phyloP scores from a whole-genome alignment of 2,329 filamentous ascomycete genomes.

The Colletotrichum ledebouriae region DNA sequence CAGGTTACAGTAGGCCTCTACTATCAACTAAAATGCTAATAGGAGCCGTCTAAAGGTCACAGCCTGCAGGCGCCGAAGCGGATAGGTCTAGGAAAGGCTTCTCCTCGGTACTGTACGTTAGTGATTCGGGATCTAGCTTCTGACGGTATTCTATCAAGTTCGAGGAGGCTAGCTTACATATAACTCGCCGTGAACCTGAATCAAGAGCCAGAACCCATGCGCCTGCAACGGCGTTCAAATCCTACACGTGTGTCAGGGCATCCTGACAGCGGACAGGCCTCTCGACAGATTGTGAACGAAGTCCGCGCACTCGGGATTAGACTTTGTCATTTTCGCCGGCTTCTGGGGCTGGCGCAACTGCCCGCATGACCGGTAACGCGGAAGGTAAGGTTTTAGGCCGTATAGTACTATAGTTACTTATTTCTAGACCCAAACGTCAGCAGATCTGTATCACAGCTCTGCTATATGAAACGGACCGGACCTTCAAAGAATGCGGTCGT shows the following conservation, averaged over 20 bases:
- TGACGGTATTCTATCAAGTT: neutral
- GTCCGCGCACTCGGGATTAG: neutral
- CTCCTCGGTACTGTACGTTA: neutral
- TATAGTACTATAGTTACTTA: neutral
- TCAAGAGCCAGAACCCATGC: neutral
- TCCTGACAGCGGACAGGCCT: neutral
- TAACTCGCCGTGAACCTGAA: neutral
- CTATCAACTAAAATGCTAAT: constrained; percentile 11
- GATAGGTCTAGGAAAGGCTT: neutral
- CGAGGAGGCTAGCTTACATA: neutral
- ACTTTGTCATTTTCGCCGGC: neutral
- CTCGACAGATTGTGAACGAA: neutral
- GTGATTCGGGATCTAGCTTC: neutral
- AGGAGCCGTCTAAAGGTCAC: neutral
- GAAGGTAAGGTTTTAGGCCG: neutral
- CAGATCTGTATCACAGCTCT: neutral
- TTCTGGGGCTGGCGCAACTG: neutral
- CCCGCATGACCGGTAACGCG: neutral
- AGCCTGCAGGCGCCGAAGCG: neutral
- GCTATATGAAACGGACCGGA: neutral
- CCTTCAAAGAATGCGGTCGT: constrained; percentile 1
- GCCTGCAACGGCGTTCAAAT: neutral
- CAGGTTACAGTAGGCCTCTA: neutral
- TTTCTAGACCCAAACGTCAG: neutral
- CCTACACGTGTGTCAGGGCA: neutral